A percentile compares a stretch with the other conserved stretches of the same genome.
phyloP scores from a whole-genome alignment of 768 basidiomycete genomes.

The Lactarius psammicola region DNA sequence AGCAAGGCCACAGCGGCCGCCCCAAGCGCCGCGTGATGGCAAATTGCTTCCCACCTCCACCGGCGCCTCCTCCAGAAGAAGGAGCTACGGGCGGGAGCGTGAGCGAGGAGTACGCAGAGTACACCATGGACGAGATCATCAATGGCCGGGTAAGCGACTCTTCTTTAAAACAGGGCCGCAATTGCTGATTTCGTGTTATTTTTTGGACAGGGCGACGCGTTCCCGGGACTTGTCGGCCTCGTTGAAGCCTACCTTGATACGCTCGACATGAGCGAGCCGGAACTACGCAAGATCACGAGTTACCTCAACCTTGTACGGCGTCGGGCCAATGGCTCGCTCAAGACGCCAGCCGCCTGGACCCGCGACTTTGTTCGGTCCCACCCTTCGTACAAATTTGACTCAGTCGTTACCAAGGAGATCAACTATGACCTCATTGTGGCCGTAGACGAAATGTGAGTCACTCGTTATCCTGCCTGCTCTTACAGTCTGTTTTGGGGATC shows the following conservation, averaged over 20 bases:
- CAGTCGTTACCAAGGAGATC: constrained; percentile 86
- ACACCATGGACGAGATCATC: constrained; percentile 90
- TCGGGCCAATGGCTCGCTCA: constrained; percentile 75
- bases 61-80: constrained; percentile 45
- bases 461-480: background rate
- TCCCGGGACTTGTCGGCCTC: constrained; percentile 79
- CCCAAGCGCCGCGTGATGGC: constrained; percentile 62
- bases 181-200: too few relatives aligned
- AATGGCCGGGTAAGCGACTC: constrained; percentile 71
- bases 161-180: too few relatives aligned
- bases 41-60: constrained; percentile 68
- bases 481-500: background rate
- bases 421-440: constrained; percentile 92
- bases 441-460: constrained; percentile 85
- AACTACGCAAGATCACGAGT: constrained; percentile 59
- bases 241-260: constrained; percentile 84
- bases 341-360: constrained; percentile 92
- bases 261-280: constrained; percentile 66
- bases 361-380: constrained; percentile 88
- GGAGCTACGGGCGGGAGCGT: constrained; percentile 47
- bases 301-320: constrained; percentile 79
- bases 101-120: constrained; percentile 87
- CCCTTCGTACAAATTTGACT: constrained; percentile 89
- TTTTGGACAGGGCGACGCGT: constrained; percentile 51
- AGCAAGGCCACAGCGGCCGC: constrained; percentile 5